Base-by-base conservation (phyloP, 371 early-diverging fungal species). In the Circinella umbellata region DNA sequence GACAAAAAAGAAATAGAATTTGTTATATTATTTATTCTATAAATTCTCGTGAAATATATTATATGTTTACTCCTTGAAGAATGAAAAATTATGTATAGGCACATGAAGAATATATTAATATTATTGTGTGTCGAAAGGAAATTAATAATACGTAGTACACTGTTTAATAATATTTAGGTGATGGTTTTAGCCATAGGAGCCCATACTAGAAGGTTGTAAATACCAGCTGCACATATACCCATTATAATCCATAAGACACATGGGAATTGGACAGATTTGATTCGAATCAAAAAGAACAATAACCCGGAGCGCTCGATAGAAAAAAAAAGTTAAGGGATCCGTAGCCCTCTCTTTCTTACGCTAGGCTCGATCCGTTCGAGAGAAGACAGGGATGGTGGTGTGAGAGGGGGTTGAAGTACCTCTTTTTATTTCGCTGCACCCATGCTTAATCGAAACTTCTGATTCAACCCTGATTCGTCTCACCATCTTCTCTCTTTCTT, bases 391-490 rank as follows among this genome's bases (percentile, higher is more conserved):
- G 57, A 60, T 53, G 55, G 54, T 55, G 34, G 66, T 55, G 66
- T 36, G 18, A 42, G 37, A 15, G 46, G 66, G 66, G 57, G 66
- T 10, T 14, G 48, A 61, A 36, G 49, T 46, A 17, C 9, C 18
- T 46, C 27, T 46, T 13, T 42, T 48, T 27, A 20, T 39, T 17
- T 61, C 4, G 2, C 17, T 61, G 62, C 42, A 39, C 51, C 13
- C 14, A 10, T 27, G 34, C 20, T 57, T 60, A 53, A 67, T 49
- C 60, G 61, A 67, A 67, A 67, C 51, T 67, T 61, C 60, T 60
- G 60, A 61, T 46, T 46, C 47, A 36, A 57, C 39, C 68, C 68
- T 67, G 60, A 51, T 61, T 53, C 51, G 61, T 61, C 68, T 67
- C 68, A 61, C 35, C 60, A 42, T n/a, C 27, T 46, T 7, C 60